phyloP scores from a whole-genome alignment of 2,329 filamentous ascomycete genomes.

The Ceratocystis lukuohia region DNA sequence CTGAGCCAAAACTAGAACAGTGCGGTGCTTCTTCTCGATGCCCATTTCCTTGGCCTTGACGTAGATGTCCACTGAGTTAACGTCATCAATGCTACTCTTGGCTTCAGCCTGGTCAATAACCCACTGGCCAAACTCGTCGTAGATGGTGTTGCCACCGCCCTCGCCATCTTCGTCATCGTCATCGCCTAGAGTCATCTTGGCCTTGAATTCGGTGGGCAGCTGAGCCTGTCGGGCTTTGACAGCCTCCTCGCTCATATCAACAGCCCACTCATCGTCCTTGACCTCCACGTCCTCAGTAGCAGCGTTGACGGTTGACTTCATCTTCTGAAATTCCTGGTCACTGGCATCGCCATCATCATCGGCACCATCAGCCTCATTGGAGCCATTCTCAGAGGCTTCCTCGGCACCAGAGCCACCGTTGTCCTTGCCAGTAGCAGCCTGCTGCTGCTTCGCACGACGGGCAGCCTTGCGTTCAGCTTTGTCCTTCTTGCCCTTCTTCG shows the following conservation, averaged over 20 bases:
- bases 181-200: conserved; percentile 70
- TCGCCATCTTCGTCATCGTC: conserved; percentile 74
- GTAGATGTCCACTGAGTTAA: conserved; percentile 85
- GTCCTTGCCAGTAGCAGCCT: conserved; percentile 43
- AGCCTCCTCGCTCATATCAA: conserved; percentile 91
- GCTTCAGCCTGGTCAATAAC: conserved; percentile 60
- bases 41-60: conserved; percentile 93
- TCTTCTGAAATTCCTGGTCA: conserved; percentile 82
- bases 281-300: conserved; percentile 42
- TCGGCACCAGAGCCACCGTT: conserved; percentile 50
- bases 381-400: conserved; percentile 37
- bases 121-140: conserved; percentile 89
- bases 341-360: conserved; percentile 46
- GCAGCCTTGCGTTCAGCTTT: conserved; percentile 86
- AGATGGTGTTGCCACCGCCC: conserved; percentile 58
- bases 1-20: conserved; percentile 79
- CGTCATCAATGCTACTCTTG: conserved; percentile 60
- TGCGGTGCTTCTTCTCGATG: conserved; percentile 89
- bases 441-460: conserved; percentile 74
- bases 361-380: conserved; percentile 33
- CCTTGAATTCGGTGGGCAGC: conserved; percentile 89
- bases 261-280: conserved; percentile 86
- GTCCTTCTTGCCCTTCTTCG: conserved; percentile 92
- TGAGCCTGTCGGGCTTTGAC: conserved; percentile 88
- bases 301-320: conserved; percentile 48